These are phyloP conservation scores for Colletotrichum sp. DNA, from an alignment of 2,329 filamentous ascomycete genomes.

Conservation along the genomic window DNA sequence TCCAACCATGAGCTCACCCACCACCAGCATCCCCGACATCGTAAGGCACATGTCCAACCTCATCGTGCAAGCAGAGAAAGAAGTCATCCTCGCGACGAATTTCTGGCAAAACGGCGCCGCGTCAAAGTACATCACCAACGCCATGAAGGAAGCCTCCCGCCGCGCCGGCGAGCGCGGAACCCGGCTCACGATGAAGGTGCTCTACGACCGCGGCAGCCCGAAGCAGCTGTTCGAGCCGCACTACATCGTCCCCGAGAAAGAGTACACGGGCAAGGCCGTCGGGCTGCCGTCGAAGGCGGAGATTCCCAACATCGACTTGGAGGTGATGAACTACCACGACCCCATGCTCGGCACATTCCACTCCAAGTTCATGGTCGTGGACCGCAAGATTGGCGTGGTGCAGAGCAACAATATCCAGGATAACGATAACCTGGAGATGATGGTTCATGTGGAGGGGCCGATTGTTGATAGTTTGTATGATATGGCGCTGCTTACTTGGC, in stretches of 20 bases:
- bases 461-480: constrained; percentile 81
- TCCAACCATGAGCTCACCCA: background rate
- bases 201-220: constrained; percentile 74
- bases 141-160: constrained; percentile 71
- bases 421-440: constrained; percentile 84
- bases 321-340: constrained; percentile 76
- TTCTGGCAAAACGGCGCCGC: constrained; percentile 77
- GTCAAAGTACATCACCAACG: constrained; percentile 70
- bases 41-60: constrained; percentile 78
- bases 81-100: constrained; percentile 78
- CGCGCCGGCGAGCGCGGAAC: constrained; percentile 63
- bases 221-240: constrained; percentile 72
- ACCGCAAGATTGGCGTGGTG: constrained; percentile 71
- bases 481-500: constrained; percentile 75
- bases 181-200: constrained; percentile 72
- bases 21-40: constrained; percentile 63
- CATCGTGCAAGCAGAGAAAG: constrained; percentile 73
- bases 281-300: constrained; percentile 67
- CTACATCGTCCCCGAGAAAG: constrained; percentile 60
- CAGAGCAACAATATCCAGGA: constrained; percentile 83
- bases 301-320: constrained; percentile 73
- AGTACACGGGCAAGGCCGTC: constrained; percentile 64
- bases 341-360: constrained; percentile 78
- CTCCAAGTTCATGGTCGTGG: constrained; percentile 79
- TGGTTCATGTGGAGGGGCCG: constrained; percentile 75